phyloP scores from a whole-genome alignment of 164 flowering plant species.

The Tinospora cordifolia region DNA sequence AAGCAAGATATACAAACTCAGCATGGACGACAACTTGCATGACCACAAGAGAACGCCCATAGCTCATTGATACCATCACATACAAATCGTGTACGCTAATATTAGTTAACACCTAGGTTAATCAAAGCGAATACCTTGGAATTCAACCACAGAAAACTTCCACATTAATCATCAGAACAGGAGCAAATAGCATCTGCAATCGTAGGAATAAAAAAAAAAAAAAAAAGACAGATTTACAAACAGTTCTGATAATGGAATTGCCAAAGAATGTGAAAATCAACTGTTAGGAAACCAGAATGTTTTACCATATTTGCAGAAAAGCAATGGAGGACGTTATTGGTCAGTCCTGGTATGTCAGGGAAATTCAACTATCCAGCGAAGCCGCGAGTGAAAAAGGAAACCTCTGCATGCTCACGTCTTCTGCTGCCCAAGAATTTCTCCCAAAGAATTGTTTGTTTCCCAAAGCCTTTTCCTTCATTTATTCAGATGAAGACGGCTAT shows the following conservation, averaged over 20 bases:
- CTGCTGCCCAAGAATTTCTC: slow-evolving; percentile 10
- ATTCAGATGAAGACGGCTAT: slow-evolving; percentile 39
- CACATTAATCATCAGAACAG: slow-evolving; percentile 11
- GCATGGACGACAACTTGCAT: slow-evolving; percentile 12
- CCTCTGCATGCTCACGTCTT: slow-evolving; percentile 8
- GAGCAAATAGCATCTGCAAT: slow-evolving; percentile 18
- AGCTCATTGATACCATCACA: slow-evolving; percentile 12
- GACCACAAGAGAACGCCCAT: slow-evolving; percentile 10
- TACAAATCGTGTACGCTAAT: slow-evolving; percentile 17
- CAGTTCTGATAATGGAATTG: not conserved
- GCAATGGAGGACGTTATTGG: not conserved
- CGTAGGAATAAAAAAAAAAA: no score
- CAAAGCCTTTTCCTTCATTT: slow-evolving; percentile 16
- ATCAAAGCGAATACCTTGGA: slow-evolving; percentile 14
- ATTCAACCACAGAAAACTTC: slow-evolving; percentile 16
- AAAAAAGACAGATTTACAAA: not conserved
- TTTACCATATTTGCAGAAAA: not conserved
- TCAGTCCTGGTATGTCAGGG: slow-evolving; percentile 8
- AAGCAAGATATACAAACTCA: slow-evolving; percentile 18
- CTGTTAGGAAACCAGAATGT: not conserved
- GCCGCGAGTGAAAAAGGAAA: not conserved
- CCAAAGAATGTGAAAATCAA: not conserved
- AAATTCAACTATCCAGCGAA: slow-evolving; percentile 6
- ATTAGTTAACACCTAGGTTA: slow-evolving; percentile 13
- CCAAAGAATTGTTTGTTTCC: not conserved